These are phyloP conservation scores for Lactifluus rugatus DNA, from an alignment of 768 basidiomycete species.

Conservation along the genomic window DNA sequence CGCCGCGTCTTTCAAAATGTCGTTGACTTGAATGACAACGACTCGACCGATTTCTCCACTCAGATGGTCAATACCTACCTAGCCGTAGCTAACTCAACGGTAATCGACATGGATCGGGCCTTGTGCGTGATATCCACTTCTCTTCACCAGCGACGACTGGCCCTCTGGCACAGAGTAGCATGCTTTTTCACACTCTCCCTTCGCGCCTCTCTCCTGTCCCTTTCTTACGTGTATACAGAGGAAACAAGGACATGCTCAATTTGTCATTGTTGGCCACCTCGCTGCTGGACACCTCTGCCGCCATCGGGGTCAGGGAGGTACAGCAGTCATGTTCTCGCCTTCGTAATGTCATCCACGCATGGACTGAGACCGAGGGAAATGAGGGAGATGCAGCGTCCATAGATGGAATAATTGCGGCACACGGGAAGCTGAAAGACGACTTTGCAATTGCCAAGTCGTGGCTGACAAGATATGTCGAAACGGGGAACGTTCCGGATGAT, in stretches of 20 bases:
- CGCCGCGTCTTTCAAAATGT: slow-evolving; percentile 6
- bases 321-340: slow-evolving; percentile 3
- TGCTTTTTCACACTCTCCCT: no score
- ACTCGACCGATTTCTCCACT: slow-evolving; percentile 13
- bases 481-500: slow-evolving; percentile 2
- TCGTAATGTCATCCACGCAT: not conserved
- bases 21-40: slow-evolving; percentile 2
- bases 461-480: slow-evolving; percentile 7
- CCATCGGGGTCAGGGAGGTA: slow-evolving; percentile 5
- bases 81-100: not conserved
- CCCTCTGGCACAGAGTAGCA: not conserved
- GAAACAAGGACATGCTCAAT: not conserved
- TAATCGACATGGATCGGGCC: slow-evolving; percentile 7
- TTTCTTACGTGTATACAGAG: not conserved
- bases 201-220: not conserved
- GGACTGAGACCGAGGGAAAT: not conserved
- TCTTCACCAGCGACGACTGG: not conserved
- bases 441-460: not conserved
- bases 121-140: not conserved
- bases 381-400: not conserved
- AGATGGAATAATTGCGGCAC: not conserved
- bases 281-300: slow-evolving; percentile 9
- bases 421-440: not conserved
- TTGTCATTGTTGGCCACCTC: slow-evolving; percentile 1
- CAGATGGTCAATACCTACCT: slow-evolving; percentile 11